Base-by-base conservation (phyloP, 164 flowering plant genomes). In the Vitis rupestris region DNA sequence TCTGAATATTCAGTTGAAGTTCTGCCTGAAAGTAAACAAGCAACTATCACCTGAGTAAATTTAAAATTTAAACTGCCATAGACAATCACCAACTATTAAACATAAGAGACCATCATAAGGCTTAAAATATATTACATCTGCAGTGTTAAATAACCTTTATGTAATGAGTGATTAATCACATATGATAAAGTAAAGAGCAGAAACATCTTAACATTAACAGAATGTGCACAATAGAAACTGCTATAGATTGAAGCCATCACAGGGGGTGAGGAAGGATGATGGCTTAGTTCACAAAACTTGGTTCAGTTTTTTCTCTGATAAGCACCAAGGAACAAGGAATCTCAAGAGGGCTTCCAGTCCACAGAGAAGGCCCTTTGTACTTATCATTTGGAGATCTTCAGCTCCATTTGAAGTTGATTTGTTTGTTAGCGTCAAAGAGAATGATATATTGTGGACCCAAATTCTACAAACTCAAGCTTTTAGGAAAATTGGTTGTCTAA, bases 1-100 rank as follows among this genome's bases (percentile, higher is more conserved):
- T 95, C 71, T 83, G 97, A 83, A 93, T 85, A 80, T 95, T 93
- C 54, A 95, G 92, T 75, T 93, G 97, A 74, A 95, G 66, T 78
- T 95, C 99, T 4, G 98, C 99, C 99, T 95, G 97, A 74, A 76
- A 75, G 17, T 37, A 66, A 75, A 44, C 50, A 66, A 30, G 44
- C 27, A 65, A 4, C 29, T 12, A 55, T 58, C 12, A 59, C 3
- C 54, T 44, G 17, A 10, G 5, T 13, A 29, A 37, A 37, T 37
- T 37, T 37, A 37, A 37, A 37, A 37, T 37, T 37, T 37, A 37
- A 37, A 37, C 5, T 7, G 0, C 44, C 44, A 37, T 37, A 37
- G 44, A 37, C 44, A 37, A 37, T 37, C 44, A 37, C 44, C 44
- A 37, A 37, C 44, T 37, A 37, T 3, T 37, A 37, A 37, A 37